These are phyloP conservation scores for Calonectria pseudoturangicola DNA, from an alignment of 2,329 filamentous ascomycete genomes.

Conservation along the genomic window DNA sequence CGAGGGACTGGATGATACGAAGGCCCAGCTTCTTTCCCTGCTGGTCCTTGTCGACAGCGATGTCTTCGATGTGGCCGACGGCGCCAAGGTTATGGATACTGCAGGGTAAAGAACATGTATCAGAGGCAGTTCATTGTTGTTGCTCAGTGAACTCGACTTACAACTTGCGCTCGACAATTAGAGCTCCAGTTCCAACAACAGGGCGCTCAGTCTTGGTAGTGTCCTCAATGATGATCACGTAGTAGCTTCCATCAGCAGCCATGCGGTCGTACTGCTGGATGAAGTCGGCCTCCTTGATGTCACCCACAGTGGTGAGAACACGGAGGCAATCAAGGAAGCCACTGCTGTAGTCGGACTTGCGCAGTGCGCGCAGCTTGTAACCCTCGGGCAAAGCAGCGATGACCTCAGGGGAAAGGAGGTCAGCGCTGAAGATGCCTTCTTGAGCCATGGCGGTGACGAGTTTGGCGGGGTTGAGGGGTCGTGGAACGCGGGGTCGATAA, in stretches of 20 bases:
- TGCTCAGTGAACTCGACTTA: conserved; percentile 66
- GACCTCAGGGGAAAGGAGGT: conserved; percentile 87
- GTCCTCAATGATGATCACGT: conserved; percentile 90
- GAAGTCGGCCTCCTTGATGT: conserved; percentile 85
- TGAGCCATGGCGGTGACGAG: conserved; percentile 55
- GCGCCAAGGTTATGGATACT: conserved; percentile 87
- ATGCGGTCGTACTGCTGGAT: conserved; percentile 90
- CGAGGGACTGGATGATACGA: conserved; percentile 93
- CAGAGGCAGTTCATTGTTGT: conserved; percentile 11
- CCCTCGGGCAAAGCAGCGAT: conserved; percentile 83
- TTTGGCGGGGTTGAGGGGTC: conserved; percentile 47
- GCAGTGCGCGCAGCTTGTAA: conserved; percentile 88
- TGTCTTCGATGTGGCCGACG: conserved; percentile 98
- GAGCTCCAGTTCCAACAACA: conserved; percentile 92
- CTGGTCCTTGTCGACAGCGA: conserved; percentile 94
- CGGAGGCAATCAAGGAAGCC: conserved; percentile 94
- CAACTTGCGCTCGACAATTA: conserved; percentile 97
- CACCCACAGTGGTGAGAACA: conserved; percentile 94
- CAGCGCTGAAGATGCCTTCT: conserved; percentile 83
- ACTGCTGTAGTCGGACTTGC: conserved; percentile 83
- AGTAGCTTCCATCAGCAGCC: conserved; percentile 84
- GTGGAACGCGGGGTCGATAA: conserved; percentile 36
- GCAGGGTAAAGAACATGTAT: conserved; percentile 45
- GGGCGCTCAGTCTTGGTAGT: conserved; percentile 70
- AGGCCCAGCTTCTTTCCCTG: conserved; percentile 98